Base-by-base conservation (phyloP, 2,329 filamentous ascomycete species). In the Dactylellina cionopaga region DNA sequence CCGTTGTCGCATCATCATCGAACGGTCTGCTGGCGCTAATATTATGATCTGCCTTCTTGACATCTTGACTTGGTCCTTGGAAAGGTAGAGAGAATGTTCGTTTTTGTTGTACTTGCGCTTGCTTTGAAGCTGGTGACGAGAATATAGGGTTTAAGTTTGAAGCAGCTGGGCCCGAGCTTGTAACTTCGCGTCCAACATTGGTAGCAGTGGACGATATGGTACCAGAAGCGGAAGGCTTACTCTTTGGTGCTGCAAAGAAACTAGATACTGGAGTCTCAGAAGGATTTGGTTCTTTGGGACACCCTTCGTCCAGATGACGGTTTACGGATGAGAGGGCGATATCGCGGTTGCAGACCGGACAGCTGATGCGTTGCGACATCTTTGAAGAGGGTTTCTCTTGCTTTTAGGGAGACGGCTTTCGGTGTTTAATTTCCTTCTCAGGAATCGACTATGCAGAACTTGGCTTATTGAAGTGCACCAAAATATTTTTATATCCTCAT, bases 281-380 rank as follows among this genome's bases (percentile, higher is more conserved):
- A 17, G 25, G 35, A 33, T 60, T 33, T 33, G 39, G 55, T 58
- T 74, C 69, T 27, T 74, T 62, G 17, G 69, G 69, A 29, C 94
- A 98, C 75, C 86, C 86, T 27, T 92, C 94, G 82, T 98, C 95
- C 79, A 98, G 88, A 80, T 98, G 94, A 76, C 85, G 85, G 81
- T 98, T 98, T 83, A 98, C 98, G 76, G 90, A 86, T 78, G 83
- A 82, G 75, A 89, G 82, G 75, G 87, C 89, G 77, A 95, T 91
- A 63, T 85, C 83, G 77, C 90, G 89, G 78, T 86, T 84, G 83
- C 92, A 96, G 75, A 93, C 91, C 13, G 92, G 92, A 79, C 92
- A 96, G 17, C 24, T 54, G 44, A 72, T 72, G 68, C 59, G 68
- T 72, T 72, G 68, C n/a, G 62, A 46, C 5, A 31, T n/a, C n/a